Evolutionary conservation across 208 protist genomes (phyloP), one percentile per base, ranked within the genome.

Genomic region (Leishmania lainsoni): DNA sequence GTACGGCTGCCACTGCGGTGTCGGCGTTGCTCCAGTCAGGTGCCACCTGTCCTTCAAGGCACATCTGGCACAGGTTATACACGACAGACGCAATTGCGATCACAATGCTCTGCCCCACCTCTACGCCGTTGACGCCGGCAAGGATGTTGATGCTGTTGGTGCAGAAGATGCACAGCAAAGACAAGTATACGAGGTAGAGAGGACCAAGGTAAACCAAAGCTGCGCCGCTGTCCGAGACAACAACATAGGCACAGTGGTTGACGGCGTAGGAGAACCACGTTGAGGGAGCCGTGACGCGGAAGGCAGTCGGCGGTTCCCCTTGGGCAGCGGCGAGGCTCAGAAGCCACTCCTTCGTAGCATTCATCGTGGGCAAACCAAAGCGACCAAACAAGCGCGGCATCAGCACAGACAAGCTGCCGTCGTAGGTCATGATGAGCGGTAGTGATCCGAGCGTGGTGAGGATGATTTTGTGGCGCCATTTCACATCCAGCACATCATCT

Each of bases 131-230:
- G 48, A 99, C 96, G 65, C 99, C 99, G 0, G 99, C 99, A 26
- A 99, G 94, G 79, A 99, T 99, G 90, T 99, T 99, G 89, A 99
- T 99, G 73, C 98, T 97, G 87, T 99, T 99, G 5, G 99, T 99
- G 85, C 98, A 99, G 83, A 99, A 99, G 32, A 99, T 95, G 75
- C 98, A 98, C 35, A 99, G 83, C 78, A 99, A 81, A n/a, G 89
- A 84, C 72, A 99, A 93, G 87, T 99, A 99, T 16, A 99, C 76
- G 42, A 99, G 90, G 80, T 99, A 99, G 12, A 99, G 71, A 6
- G 91, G 72, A 51, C 99, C 99, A 51, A 99, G 83, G 74, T 94
- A 92, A 12, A 98, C 42, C 39, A 95, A 58, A 2, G 76, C 76
- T 39, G 54, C 49, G 71, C 82, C 70, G 70, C 81, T 45, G 8